Evolutionary conservation across 129 eudicot genomes (phyloP).

Genomic region (Flaveria robusta): DNA sequence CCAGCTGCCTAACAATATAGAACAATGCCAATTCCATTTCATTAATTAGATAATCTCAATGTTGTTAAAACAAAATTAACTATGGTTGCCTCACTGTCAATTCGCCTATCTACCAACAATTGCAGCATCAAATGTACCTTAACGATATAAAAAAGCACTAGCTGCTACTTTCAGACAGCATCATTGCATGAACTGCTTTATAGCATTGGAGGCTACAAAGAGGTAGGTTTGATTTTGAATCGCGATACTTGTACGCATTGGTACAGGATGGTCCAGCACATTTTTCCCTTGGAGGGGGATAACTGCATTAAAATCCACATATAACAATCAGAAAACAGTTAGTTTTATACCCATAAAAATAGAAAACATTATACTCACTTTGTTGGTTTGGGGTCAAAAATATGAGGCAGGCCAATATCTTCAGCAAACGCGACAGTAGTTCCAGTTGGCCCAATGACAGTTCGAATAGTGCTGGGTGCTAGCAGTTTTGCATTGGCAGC

Average conservation of each 20-base stretch:
- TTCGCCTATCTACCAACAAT: slow-evolving; percentile 33
- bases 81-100: slow-evolving; percentile 14
- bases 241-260: slow-evolving; percentile 83
- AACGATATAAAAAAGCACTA: slow-evolving; percentile 7
- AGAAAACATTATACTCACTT: slow-evolving; percentile 38
- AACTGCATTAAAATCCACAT: slow-evolving; percentile 48
- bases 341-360: background rate
- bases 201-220: slow-evolving; percentile 97
- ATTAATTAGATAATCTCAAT: slow-evolving; percentile 25
- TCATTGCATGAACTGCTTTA: slow-evolving; percentile 68
- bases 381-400: slow-evolving; percentile 63
- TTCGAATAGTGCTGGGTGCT: slow-evolving; percentile 61
- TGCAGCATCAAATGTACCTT: slow-evolving; percentile 27
- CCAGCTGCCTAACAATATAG: background rate
- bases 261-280: slow-evolving; percentile 94
- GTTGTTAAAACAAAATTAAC: slow-evolving; percentile 31
- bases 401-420: slow-evolving; percentile 73
- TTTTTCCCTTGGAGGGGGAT: slow-evolving; percentile 88
- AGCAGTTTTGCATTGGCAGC: slow-evolving; percentile 64
- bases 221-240: slow-evolving; percentile 82
- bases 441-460: slow-evolving; percentile 75
- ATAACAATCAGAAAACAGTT: slow-evolving; percentile 19
- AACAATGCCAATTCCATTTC: slow-evolving; percentile 28
- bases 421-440: slow-evolving; percentile 77
- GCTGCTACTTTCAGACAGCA: slow-evolving; percentile 44